Evolutionary conservation across 805 yeast genomes (phyloP), one percentile per base, ranked within the genome.

Genomic region (Ogataea wickerhamii): DNA sequence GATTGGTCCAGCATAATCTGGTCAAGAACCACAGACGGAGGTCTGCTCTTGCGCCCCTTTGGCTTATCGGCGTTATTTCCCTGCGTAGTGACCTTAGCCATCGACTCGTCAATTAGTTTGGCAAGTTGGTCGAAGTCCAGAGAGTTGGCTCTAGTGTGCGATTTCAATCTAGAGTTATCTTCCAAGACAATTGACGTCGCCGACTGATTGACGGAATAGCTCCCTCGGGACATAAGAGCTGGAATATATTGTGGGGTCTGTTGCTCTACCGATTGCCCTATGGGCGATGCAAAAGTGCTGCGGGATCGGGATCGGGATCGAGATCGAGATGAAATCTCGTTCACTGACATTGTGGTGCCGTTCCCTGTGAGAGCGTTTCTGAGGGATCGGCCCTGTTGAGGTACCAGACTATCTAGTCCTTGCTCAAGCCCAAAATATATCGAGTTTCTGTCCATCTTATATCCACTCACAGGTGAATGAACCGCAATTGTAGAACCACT

Each of bases 21-120:
- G 26, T 69, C 71, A 31, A 69, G 51, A 21, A 58, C 45, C 37
- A 62, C 57, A 36, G 70, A 64, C 16, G 74, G 74, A 2, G 70
- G 68, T 43, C 71, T 49, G 5, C 45, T 38, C 26, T 32, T 43
- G 37, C 35, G 34, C 24, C 28, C 40, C 14, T 11, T 18, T 14
- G 40, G 21, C 8, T 31, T 3, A 31, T 20, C 12, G 7, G 30
- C 19, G 32, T 18, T 11, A 20, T 13, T 21, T 27, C 6, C 18
- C 28, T 10, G 22, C 14, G 10, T 24, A 18, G 13, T 34, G 18
- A 12, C 37, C 29, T 21, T 27, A n/a, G 19, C 21, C 35, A 34
- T 34, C 2, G 42, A 38, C 19, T 28, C 32, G 18, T 38, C 42
- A 12, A 50, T 29, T 35, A 51, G 27, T 16, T 40, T 36, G 23